phyloP scores from a whole-genome alignment of 305 asterid species.

The Solanum hybrid region DNA sequence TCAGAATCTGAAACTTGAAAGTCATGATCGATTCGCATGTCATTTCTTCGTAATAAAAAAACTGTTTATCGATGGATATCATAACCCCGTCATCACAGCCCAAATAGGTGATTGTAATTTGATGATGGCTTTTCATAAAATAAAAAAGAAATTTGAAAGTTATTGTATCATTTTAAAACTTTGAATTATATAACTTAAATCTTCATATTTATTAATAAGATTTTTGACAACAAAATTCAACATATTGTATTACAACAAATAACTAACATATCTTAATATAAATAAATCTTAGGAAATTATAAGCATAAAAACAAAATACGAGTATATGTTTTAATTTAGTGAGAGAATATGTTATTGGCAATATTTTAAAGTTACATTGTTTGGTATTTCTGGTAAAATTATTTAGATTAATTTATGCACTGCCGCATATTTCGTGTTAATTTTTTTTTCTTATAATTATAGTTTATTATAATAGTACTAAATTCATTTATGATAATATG shows the following conservation, averaged over 20 bases:
- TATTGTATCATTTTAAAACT: too few species aligned
- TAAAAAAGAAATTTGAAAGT: neutral
- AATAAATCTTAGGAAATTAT: too few species aligned
- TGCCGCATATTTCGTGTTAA: neutral
- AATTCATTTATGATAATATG: neutral
- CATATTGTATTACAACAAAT: too few species aligned
- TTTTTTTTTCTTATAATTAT: too few species aligned
- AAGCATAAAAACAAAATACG: too few species aligned
- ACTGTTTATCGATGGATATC: neutral
- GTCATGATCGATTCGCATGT: neutral
- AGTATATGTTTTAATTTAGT: too few species aligned
- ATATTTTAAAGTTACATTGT: neutral
- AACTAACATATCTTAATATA: neutral
- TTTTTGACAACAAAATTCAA: neutral
- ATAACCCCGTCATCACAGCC: neutral
- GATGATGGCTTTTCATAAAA: neutral
- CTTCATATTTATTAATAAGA: neutral
- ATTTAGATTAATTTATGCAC: too few species aligned
- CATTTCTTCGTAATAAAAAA: neutral
- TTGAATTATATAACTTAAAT: neutral
- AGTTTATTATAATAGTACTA: too few species aligned
- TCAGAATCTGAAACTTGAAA: neutral
- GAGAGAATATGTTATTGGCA: neutral
- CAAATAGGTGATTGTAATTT: neutral
- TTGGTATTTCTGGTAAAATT: too few species aligned